A percentile compares a stretch with the other conserved stretches of the same genome.
Conservation (phyloP, 192 early-diverging fungal genomes). For the Spinellus fusiger region DNA sequence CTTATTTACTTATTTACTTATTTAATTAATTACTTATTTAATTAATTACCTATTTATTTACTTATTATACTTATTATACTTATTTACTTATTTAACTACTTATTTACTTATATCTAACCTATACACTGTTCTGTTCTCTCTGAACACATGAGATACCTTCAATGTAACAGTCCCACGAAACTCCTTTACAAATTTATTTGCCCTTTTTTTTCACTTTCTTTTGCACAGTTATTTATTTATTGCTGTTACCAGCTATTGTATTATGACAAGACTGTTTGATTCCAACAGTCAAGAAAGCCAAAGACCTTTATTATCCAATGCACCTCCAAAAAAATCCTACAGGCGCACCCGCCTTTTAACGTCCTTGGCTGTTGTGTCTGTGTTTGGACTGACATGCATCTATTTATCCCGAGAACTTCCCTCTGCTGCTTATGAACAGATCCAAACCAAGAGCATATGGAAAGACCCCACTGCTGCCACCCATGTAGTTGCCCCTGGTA, state of each 20-base stretch:
- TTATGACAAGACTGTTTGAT: background rate
- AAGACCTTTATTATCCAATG: background rate
- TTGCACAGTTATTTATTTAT: too few species aligned
- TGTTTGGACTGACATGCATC: conserved; percentile 8
- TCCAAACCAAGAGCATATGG: background rate
- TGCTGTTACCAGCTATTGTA: background rate
- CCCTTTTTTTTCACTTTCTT: too few species aligned
- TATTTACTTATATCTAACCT: too few species aligned
- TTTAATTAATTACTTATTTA: too few species aligned
- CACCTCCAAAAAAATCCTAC: background rate
- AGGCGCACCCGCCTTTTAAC: background rate
- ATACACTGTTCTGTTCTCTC: too few species aligned
- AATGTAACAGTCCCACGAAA: too few species aligned
- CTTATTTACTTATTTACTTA: too few species aligned
- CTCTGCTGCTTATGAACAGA: background rate
- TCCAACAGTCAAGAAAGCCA: background rate
- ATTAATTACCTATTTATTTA: too few species aligned
- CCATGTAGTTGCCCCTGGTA: conserved; percentile 17
- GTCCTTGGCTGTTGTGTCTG: background rate
- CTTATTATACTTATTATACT: too few species aligned
- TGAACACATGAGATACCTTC: too few species aligned
- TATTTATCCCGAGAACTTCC: conserved; percentile 1
- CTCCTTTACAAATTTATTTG: too few species aligned
- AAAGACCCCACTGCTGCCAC: background rate
- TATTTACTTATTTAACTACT: too few species aligned